Base-by-base conservation (phyloP, 2,329 filamentous ascomycete species). In the Cordyceps militaris region DNA sequence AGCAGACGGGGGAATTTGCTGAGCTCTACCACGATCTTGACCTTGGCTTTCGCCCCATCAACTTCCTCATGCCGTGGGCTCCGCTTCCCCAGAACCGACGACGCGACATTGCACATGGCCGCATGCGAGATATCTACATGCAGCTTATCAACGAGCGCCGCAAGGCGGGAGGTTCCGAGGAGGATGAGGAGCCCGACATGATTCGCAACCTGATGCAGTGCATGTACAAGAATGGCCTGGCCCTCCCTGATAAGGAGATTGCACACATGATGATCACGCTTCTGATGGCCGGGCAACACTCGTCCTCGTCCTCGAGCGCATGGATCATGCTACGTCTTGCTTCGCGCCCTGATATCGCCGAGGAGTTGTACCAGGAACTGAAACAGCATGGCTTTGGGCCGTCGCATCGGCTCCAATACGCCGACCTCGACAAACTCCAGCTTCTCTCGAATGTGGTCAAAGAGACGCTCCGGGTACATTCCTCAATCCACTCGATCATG, bases 261-360 rank as follows among this genome's bases (percentile, higher is more conserved):
- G 88, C 88, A 0, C 85, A 91, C 71, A 89, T 93, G 79, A 91
- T 93, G 88, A 93, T 93, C 66, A 88, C 89, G 0, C 79, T 93
- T n/a, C 79, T 93, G 53, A 92, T 94, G 88, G 89, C 86, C 14
- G 89, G 89, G 53, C 89, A 94, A 67, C 89, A 93, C 74, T 88
- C 87, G 1, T 91, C 88, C 0, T 87, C 88, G 6, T 86, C 88
- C 0, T 87, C 87, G n/a, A 84, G 84, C 64, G 80, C 86, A 10
- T 93, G 89, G 88, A 89, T 91, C 63, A 38, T 92, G 64, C 79
- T 92, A 10, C 86, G 84, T 49, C 79, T 93, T 3, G 88, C 89
- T 14, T 81, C 85, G 1, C 77, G 84, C n/a, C 88, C 88, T 0
- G 80, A 87, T 26, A 81, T 91, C 57, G 74, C 83, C 54, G 86